phyloP scores from a whole-genome alignment of 2,329 filamentous ascomycete genomes.

The Exophiala oligosperma region DNA sequence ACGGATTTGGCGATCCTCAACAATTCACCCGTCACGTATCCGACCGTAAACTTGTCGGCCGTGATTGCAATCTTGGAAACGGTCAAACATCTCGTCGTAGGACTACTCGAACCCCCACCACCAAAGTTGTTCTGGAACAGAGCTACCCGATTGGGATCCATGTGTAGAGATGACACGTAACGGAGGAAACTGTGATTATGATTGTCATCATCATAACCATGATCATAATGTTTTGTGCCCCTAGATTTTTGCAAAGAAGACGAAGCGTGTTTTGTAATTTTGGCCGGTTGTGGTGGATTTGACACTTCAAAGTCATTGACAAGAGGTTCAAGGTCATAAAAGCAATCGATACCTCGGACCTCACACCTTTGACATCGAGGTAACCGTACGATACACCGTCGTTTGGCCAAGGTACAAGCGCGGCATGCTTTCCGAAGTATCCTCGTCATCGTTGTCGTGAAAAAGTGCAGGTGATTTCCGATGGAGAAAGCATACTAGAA shows the following conservation, averaged over 20 bases:
- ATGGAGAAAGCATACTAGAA: no score
- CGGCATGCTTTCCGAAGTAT: slow-evolving; percentile 2
- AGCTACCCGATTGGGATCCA: slow-evolving; percentile 3
- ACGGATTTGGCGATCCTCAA: slow-evolving; percentile 3
- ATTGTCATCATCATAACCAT: neutral
- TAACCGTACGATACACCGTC: slow-evolving; percentile 6
- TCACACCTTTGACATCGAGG: slow-evolving; percentile 6
- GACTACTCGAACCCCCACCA: neutral
- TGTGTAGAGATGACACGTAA: slow-evolving; percentile 7
- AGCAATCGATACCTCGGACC: neutral
- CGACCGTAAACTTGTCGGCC: neutral
- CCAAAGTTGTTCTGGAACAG: neutral
- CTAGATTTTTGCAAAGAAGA: neutral
- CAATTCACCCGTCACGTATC: neutral
- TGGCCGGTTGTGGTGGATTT: no score
- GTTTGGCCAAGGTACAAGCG: neutral
- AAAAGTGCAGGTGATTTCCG: neutral
- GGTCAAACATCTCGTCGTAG: neutral
- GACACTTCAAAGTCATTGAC: neutral
- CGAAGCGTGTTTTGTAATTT: no score
- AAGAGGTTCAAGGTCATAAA: slow-evolving; percentile 8
- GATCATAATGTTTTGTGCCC: neutral
- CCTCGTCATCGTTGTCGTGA: neutral
- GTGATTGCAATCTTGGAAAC: neutral
- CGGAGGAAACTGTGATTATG: neutral